Evolutionary conservation across 208 protist species (phyloP), one percentile per base, ranked within the genome.

Genomic region (Trypanosoma mega): DNA sequence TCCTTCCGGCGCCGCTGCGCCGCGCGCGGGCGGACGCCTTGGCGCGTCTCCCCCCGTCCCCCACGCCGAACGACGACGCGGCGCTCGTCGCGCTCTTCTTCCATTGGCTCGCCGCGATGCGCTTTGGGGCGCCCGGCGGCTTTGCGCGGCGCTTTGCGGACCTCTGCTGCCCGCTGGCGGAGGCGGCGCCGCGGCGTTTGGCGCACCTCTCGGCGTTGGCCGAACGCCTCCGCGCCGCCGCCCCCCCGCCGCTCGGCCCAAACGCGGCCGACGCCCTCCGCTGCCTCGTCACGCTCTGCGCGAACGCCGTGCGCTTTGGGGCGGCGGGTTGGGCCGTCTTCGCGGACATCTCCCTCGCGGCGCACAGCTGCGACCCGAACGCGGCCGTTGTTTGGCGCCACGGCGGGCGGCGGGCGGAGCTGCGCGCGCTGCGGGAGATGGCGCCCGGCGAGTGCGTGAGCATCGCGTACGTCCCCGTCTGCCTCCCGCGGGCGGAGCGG

Each of bases 291-390:
- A 45, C 63, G 20, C 37, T 68, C 18, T 21, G 51, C 8, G 54
- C 63, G 20, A 68, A 68, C 33, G 63, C 41, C 14, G 56, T 62
- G 18, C 52, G 20, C 24, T 65, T 57, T 29, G 59, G 59, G 34
- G 54, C 7, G 16, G 29, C 30, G 47, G 59, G n/a, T 24, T 65
- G 12, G 47, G 34, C 26, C 24, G 57, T 14, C 53, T 68, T 59
- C 50, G 62, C 44, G 46, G 52, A n/a, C 12, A 20, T 68, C 31
- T 68, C 62, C 8, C 33, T 68, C 21, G 44, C 53, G 41, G 62
- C 57, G 30, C 62, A 68, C 46, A 68, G 62, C 31, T 68, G 62
- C 29, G 8, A 30, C 21, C 62, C 62, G 3, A 68, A 68, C 55
- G 62, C 62, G 2, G 41, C 55, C 2, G 21, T 68, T 7, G 51